Base-by-base conservation (phyloP, 768 basidiomycete species). In the Mrakia hoshinonis region DNA sequence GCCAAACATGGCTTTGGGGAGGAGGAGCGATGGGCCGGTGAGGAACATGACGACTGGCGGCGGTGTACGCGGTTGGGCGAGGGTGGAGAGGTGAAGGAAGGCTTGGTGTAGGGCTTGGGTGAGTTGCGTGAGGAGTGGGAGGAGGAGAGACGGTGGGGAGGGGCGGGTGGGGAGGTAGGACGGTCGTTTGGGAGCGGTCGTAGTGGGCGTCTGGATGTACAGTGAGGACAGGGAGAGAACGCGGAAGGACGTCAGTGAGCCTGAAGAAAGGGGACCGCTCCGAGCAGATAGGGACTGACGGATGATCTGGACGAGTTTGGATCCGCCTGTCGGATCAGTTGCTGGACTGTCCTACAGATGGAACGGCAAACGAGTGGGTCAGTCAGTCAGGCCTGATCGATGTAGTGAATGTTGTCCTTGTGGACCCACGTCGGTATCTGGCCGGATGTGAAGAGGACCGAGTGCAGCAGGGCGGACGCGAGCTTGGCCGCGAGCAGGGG, bases 351-450 rank as follows among this genome's bases (percentile, higher is more conserved):
- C 20, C 58, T 61, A 43, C 43, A 20, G 18, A 39, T n/a, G 31
- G 6, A n/a, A 9, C n/a, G 34, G 15, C 29, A 36, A 12, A 58
- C 26, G 55, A 5, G n/a, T 52, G n/a, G 15, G 11, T 58, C 29
- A 58, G 54, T 10, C 26, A 29, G 26, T 13, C 18, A 43, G 43
- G 43, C 43, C 43, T 43, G 43, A 43, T 6, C 6, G 7, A 15
- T 15, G 43, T 43, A 43, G n/a, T n/a, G n/a, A n/a, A n/a, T n/a
- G n/a, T 26, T 24, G 10, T n/a, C 15, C 22, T n/a, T 26, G n/a
- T 22, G n/a, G 6, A 55, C 58, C 36, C 58, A 61, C 58, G 58
- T 61, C 18, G 58, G 58, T 34, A 61, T 61, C 36, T 61, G 58
- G 1, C 58, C 34, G 22, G 18, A 36, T 2, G 58, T 39, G 34